A percentile compares a stretch with the other conserved stretches of the same genome.
Evolutionary conservation across 768 basidiomycete genomes (phyloP).

Genomic region (Mycena rosella): DNA sequence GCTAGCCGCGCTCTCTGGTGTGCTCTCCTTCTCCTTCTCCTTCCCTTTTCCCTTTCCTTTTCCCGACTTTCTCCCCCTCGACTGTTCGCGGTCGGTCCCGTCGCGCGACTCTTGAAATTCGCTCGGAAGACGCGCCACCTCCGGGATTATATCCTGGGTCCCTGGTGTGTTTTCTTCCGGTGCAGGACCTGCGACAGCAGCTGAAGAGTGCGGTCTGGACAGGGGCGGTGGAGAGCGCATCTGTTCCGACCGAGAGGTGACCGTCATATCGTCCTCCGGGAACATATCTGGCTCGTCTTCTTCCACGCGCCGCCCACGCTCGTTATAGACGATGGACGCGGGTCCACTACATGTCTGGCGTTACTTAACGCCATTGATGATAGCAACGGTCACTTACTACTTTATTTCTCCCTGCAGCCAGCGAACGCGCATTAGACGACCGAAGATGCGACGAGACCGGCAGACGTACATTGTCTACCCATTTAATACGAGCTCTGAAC

Average conservation of each 20-base stretch:
- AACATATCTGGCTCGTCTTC: slow-evolving; percentile 78
- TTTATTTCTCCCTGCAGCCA: slow-evolving; percentile 69
- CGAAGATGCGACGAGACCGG: slow-evolving; percentile 3
- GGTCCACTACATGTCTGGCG: slow-evolving; percentile 65
- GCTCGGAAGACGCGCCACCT: slow-evolving; percentile 34
- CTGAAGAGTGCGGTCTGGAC: slow-evolving; percentile 56
- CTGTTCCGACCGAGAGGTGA: slow-evolving; percentile 55
- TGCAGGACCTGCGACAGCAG: slow-evolving; percentile 34
- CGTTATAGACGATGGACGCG: slow-evolving; percentile 85
- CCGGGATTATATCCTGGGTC: slow-evolving; percentile 18
- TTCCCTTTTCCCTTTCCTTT: slow-evolving; percentile 44
- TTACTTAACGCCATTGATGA: not conserved
- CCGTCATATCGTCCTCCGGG: slow-evolving; percentile 72
- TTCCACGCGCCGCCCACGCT: slow-evolving; percentile 78
- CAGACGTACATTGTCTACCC: slow-evolving; percentile 78
- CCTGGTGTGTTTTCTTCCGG: slow-evolving; percentile 11
- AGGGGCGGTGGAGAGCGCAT: slow-evolving; percentile 61
- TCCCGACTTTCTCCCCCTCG: slow-evolving; percentile 36
- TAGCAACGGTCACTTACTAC: slow-evolving; percentile 63
- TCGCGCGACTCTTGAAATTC: slow-evolving; percentile 32
- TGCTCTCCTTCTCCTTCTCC: slow-evolving; percentile 43
- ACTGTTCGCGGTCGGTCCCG: slow-evolving; percentile 36
- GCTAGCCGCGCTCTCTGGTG: slow-evolving; percentile 47
- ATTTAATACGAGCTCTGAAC: slow-evolving; percentile 86
- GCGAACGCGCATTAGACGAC: slow-evolving; percentile 10